Base-by-base conservation (phyloP, 1,139 yeast species). In the Pichia sp. region DNA sequence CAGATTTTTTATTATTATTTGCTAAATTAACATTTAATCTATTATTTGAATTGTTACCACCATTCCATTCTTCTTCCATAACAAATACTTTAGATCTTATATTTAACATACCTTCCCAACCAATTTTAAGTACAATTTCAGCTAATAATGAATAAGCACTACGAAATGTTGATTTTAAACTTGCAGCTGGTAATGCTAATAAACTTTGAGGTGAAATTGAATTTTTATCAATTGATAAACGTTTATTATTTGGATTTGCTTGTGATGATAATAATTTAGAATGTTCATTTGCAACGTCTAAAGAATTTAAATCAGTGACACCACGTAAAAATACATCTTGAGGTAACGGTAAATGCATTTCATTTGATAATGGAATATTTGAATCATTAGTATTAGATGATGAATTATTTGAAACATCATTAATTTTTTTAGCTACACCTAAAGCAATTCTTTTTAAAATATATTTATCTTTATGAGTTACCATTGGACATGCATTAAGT, bases 401-500 rank as follows among this genome's bases (percentile, higher is more conserved):
- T 11, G 37, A 34, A 10, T 11, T 11, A 7, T 34, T 30, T 1
- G 34, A 7, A 5, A 38, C 39, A 32, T n/a, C 28, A 11, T 37
- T 29, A 9, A 33, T 6, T 34, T 33, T 39, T 2, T 33, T 28
- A 35, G 49, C 42, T 26, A 46, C 47, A 30, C 48, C 49, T 25
- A 75, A 73, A 18, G 74, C 74, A 18, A 76, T 68, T 56, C 83
- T 68, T 56, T 70, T 73, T 51, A 78, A 69, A 34, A 66, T 58
- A 56, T 66, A 78, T 49, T 70, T 72, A 55, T 78, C 83, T 58
- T 75, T 76, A 58, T 78, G 81, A 3, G 81, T 72, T 52, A 77
- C 78, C 82, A 78, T 78, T 8, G 83, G 83, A 58, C 83, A 78
- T 39, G 83, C 76, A 57, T 78, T 78, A 54, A 78, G 68, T 2